Conservation (phyloP, 2,329 filamentous ascomycete genomes). For the Nigrospora oryzae region DNA sequence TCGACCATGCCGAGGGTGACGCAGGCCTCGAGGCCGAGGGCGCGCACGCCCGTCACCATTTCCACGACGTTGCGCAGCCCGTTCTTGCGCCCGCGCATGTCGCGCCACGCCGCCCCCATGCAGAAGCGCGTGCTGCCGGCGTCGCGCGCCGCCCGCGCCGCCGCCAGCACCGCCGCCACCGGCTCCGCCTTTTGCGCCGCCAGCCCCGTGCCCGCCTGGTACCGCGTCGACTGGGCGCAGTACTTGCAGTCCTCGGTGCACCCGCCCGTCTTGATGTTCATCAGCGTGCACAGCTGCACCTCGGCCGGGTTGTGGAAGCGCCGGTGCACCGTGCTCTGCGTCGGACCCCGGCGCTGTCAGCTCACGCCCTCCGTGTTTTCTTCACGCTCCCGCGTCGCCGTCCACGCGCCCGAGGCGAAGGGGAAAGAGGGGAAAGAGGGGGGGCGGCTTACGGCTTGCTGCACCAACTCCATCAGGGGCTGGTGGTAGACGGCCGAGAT, state of each 20-base stretch:
- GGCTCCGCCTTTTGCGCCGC: slow-evolving; percentile 71
- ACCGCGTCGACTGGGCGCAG: slow-evolving; percentile 80
- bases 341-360: neutral
- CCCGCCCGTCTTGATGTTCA: slow-evolving; percentile 94
- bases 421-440: slow-evolving; percentile 4
- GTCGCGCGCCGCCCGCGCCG: slow-evolving; percentile 67
- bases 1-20: slow-evolving; percentile 95
- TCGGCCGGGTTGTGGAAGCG: slow-evolving; percentile 77
- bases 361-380: neutral
- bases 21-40: slow-evolving; percentile 81
- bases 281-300: slow-evolving; percentile 87
- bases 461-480: slow-evolving; percentile 70
- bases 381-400: neutral
- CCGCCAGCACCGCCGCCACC: slow-evolving; percentile 73
- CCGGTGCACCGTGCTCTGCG: slow-evolving; percentile 66
- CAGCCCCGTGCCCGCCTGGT: slow-evolving; percentile 68
- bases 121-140: slow-evolving; percentile 89
- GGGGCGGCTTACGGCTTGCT: slow-evolving; percentile 53
- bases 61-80: slow-evolving; percentile 74
- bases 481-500: slow-evolving; percentile 76
- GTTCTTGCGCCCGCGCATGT: slow-evolving; percentile 86
- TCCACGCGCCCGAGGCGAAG: neutral
- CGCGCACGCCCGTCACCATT: slow-evolving; percentile 77
- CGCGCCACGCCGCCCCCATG: slow-evolving; percentile 90
- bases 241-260: slow-evolving; percentile 91